Percentiles rank a stretch among this genome's conserved stretches.
These are phyloP conservation scores for Vitis hybrid DNA, from an alignment of 177 flowering plant genomes.

Conservation along the genomic window DNA sequence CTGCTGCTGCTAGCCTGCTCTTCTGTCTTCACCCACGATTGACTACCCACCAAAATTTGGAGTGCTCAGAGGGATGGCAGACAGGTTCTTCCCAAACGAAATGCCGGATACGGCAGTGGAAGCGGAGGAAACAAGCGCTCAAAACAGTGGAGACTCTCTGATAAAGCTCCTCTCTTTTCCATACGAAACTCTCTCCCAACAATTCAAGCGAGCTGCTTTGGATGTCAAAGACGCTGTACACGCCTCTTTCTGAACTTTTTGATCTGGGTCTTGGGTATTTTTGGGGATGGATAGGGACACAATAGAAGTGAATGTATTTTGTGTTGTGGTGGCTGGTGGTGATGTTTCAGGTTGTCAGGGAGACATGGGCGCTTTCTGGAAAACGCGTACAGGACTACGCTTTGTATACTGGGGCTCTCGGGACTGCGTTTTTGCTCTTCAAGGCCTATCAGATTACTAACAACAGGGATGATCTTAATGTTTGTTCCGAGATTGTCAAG, in stretches of 20 bases:
- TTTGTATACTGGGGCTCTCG: slow-evolving; percentile 54
- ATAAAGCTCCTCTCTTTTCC: slow-evolving; percentile 36
- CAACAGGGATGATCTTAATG: slow-evolving; percentile 34
- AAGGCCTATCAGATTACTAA: slow-evolving; percentile 41
- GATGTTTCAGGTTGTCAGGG: slow-evolving; percentile 58
- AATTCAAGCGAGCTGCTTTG: slow-evolving; percentile 45
- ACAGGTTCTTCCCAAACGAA: slow-evolving; percentile 68
- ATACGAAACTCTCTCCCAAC: slow-evolving; percentile 30
- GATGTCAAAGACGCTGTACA: slow-evolving; percentile 63
- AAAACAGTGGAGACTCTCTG: slow-evolving; percentile 9
- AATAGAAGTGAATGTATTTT: no score
- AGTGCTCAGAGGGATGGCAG: slow-evolving; percentile 45
- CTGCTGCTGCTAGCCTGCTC: no score
- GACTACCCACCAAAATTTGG: no score
- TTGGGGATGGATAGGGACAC: no score
- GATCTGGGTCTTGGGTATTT: no score
- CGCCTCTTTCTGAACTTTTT: no score
- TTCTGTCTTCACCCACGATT: no score
- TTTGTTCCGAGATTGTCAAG: slow-evolving; percentile 44
- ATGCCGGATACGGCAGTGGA: slow-evolving; percentile 52
- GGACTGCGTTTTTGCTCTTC: slow-evolving; percentile 60
- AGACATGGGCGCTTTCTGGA: slow-evolving; percentile 55
- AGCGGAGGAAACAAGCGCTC: slow-evolving; percentile 7
- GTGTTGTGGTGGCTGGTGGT: slow-evolving; percentile 4
- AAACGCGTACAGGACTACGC: slow-evolving; percentile 48